Evolutionary conservation across 331 rosid species (phyloP), one percentile per base, ranked within the genome.

Genomic region (Cydonia oblonga): DNA sequence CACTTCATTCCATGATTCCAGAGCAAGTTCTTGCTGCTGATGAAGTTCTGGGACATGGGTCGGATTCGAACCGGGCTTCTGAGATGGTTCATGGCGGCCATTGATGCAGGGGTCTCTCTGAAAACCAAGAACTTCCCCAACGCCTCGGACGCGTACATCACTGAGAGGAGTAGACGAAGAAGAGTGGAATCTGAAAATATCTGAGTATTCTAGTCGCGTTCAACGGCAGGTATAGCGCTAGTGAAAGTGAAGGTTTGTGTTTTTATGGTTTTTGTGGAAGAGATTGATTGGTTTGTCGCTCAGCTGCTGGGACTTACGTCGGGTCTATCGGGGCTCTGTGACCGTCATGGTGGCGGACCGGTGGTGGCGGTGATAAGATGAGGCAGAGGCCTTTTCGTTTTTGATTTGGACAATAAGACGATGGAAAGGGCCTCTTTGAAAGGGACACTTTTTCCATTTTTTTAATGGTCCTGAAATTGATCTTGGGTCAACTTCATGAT

Each of bases 121-220:
- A 80, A 73, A 53, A 58, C 69, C 51, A 76, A 38, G 80, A 81
- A 79, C 46, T 67, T 57, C 70, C 79, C 70, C 54, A 66, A 24
- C 23, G 70, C 28, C 72, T 86, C 83, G 12, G 79, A 22, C 19
- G 79, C 57, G 24, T 71, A 79, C 88, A 88, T 84, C 42, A 22
- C 60, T 73, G n/a, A 20, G 7, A 35, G 49, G 6, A 33, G 60
- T 18, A 18, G 42, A 35, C n/a, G n/a, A n/a, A 69, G 72, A 28
- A 61, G 24, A 61, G 42, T 3, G 33, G 52, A 22, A 54, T 32
- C 26, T 24, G 12, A 59, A 70, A 71, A 71, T 71, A 71, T 40
- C 68, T 59, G 76, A 16, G 19, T 1, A 8, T n/a, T 62, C 30
- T 9, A 5, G 42, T 29, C 22, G 0, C 14, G 5, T 3, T 33